phyloP scores from a whole-genome alignment of 2,329 filamentous ascomycete species.

The Lojkania enalia region DNA sequence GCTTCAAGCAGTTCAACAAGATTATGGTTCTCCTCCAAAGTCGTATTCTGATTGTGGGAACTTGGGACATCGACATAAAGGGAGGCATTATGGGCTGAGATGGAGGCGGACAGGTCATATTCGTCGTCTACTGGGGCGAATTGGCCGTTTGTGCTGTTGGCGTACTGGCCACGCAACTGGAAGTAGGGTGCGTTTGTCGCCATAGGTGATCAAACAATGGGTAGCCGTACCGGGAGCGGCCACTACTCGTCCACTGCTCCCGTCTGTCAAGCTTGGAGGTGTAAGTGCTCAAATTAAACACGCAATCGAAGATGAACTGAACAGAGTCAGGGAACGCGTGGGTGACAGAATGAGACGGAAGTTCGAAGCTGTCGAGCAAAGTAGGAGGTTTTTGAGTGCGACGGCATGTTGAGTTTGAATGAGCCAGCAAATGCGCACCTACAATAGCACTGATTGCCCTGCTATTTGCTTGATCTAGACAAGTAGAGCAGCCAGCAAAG shows the following conservation, averaged over 20 bases:
- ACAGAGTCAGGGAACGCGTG: slow-evolving; percentile 19
- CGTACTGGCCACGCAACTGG: slow-evolving; percentile 37
- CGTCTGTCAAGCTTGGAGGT: slow-evolving; percentile 20
- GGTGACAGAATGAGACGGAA: slow-evolving; percentile 14
- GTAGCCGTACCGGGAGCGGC: slow-evolving; percentile 2
- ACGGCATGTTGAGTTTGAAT: slow-evolving; percentile 18
- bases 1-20: slow-evolving; percentile 43
- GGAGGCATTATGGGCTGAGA: slow-evolving; percentile 18
- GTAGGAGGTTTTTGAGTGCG: slow-evolving; percentile 16
- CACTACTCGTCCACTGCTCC: background rate
- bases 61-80: slow-evolving; percentile 23
- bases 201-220: slow-evolving; percentile 33
- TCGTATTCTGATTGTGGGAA: slow-evolving; percentile 16
- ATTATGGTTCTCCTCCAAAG: slow-evolving; percentile 35
- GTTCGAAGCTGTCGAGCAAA: slow-evolving; percentile 11
- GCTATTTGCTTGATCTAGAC: slow-evolving; percentile 24
- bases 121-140: slow-evolving; percentile 22
- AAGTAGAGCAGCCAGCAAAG: slow-evolving; percentile 15
- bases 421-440: slow-evolving; percentile 26
- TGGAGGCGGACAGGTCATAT: slow-evolving; percentile 24
- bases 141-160: slow-evolving; percentile 29
- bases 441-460: slow-evolving; percentile 31
- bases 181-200: slow-evolving; percentile 43
- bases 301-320: slow-evolving; percentile 8
- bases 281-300: slow-evolving; percentile 27